Percentiles rank a stretch among this genome's conserved stretches.
Evolutionary conservation across 2,329 filamentous ascomycete species (phyloP).

Genomic region (Cyanodermella asteris): DNA sequence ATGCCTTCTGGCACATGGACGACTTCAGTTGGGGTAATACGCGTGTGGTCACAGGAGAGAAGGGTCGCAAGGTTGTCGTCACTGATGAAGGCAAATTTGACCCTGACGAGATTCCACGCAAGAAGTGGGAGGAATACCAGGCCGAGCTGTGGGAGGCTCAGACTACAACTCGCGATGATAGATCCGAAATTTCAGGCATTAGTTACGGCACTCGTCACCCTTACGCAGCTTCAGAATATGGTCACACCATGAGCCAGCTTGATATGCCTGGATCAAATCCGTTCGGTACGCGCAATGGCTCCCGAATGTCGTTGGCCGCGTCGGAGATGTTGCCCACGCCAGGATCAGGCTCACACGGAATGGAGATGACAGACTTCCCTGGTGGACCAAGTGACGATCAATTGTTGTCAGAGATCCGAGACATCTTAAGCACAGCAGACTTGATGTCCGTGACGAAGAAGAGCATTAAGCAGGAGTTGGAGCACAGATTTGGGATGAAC

Average conservation of each 20-base stretch:
- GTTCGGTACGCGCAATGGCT: conserved; percentile 29
- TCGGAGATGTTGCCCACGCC: conserved; percentile 49
- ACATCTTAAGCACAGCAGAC: conserved; percentile 78
- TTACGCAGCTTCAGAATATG: conserved; percentile 50
- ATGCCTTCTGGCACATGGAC: conserved; percentile 99
- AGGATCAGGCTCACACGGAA: conserved; percentile 30
- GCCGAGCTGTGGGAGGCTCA: conserved; percentile 93
- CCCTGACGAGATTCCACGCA: conserved; percentile 73
- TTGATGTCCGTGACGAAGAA: conserved; percentile 98
- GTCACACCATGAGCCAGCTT: conserved; percentile 37
- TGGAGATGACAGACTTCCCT: conserved; percentile 54
- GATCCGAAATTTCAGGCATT: conserved; percentile 77
- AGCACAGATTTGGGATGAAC: conserved; percentile 68
- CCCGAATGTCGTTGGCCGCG: conserved; percentile 60
- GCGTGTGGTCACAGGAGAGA: conserved; percentile 84
- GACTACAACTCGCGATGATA: conserved; percentile 56
- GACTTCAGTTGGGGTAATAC: conserved; percentile 99
- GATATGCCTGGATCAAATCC: no score
- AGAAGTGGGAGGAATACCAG: conserved; percentile 99
- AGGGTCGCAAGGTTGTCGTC: conserved; percentile 76
- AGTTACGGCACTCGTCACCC: conserved; percentile 72
- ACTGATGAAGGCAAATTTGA: conserved; percentile 98
- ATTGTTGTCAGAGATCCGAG: conserved; percentile 76
- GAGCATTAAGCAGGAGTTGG: conserved; percentile 82
- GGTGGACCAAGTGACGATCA: conserved; percentile 74